Evolutionary conservation across 2,329 filamentous ascomycete species (phyloP).

Genomic region (Fusarium napiforme): DNA sequence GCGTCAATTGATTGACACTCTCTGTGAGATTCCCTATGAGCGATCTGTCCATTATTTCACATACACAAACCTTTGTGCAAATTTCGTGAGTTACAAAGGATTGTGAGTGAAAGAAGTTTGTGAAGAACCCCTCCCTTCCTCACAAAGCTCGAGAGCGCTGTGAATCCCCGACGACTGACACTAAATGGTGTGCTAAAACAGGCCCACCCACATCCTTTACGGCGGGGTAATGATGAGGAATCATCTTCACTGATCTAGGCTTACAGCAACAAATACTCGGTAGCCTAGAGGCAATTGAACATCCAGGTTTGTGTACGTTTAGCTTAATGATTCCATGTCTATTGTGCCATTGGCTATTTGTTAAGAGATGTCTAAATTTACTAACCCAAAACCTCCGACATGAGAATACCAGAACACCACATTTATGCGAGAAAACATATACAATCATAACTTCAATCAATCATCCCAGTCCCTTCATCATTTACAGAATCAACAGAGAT

Average conservation of each 20-base stretch:
- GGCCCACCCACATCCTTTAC: background rate
- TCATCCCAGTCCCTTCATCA: background rate
- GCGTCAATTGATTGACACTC: background rate
- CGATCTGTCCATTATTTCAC: background rate
- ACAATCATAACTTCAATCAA: background rate
- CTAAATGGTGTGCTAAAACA: background rate
- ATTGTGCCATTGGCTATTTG: background rate
- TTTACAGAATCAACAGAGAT: conserved; percentile 23
- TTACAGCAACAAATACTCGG: background rate
- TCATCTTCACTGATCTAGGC: background rate
- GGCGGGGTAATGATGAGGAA: conserved; percentile 5
- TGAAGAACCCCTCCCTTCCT: background rate
- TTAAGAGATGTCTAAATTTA: background rate
- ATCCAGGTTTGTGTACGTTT: too few relatives aligned
- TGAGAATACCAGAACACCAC: conserved; percentile 3
- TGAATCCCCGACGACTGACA: background rate
- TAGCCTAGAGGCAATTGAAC: background rate
- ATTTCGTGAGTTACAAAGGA: background rate
- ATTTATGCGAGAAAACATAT: conserved; percentile 1
- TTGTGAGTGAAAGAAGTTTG: background rate
- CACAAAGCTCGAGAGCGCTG: background rate
- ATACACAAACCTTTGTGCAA: background rate
- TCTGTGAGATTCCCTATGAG: background rate
- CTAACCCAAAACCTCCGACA: background rate
- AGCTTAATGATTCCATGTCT: background rate